These are phyloP conservation scores for Colletotrichum sp. DNA, from an alignment of 2,329 filamentous ascomycete genomes.

Conservation along the genomic window DNA sequence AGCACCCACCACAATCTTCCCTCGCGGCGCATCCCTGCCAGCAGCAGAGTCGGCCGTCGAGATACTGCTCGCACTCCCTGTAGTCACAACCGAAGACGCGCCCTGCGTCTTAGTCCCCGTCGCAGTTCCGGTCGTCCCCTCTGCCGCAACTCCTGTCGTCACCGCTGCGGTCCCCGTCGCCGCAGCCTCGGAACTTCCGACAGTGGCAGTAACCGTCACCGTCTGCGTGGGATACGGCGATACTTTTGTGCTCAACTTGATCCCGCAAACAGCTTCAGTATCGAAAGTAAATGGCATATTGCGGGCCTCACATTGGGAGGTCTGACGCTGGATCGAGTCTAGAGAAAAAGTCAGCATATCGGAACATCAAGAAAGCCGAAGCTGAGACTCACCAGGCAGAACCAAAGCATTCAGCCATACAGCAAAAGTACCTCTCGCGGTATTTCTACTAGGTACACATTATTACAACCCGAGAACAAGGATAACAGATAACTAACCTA, in stretches of 20 bases:
- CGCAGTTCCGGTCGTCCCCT: not conserved
- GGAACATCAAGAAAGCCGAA: not conserved
- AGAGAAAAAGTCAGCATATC: fast-evolving
- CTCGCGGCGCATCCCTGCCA: not conserved
- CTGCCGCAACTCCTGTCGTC: not conserved
- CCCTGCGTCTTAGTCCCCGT: not conserved
- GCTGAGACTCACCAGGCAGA: not conserved
- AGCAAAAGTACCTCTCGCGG: not conserved
- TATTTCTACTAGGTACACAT: not conserved
- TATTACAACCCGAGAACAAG: too few relatives aligned
- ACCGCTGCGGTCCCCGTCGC: not conserved
- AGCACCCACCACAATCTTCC: not conserved
- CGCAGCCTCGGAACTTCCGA: not conserved
- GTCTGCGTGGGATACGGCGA: not conserved
- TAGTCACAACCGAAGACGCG: not conserved
- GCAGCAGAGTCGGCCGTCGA: not conserved
- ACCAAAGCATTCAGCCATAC: not conserved
- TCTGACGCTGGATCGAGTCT: not conserved
- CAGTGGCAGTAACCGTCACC: not conserved
- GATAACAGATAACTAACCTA: too few relatives aligned
- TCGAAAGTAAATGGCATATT: not conserved
- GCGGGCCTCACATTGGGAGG: not conserved
- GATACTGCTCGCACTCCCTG: not conserved
- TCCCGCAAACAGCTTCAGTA: not conserved
- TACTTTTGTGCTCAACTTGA: not conserved